Conservation (phyloP, 225 moss, liverwort and hornwort genomes). For the Antitrichia curtipendula region DNA sequence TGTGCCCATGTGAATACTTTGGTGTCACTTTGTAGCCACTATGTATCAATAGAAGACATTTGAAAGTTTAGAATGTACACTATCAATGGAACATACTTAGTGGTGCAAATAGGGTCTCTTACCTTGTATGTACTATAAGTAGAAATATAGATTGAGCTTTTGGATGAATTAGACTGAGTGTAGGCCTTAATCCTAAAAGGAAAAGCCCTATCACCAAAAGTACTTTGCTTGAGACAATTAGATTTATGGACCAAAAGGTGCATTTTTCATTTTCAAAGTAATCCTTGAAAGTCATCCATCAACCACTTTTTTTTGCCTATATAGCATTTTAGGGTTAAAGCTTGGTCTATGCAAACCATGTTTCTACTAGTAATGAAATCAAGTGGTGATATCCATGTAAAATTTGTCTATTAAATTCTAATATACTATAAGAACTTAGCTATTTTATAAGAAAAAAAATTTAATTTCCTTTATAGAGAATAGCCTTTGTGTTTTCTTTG, state of each 20-base stretch:
- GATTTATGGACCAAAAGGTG: neutral
- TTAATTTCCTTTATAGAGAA: neutral
- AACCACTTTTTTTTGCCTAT: neutral
- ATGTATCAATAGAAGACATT: neutral
- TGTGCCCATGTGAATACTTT: rapidly evolving
- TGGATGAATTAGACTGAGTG: neutral
- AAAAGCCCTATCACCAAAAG: neutral
- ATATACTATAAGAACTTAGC: neutral
- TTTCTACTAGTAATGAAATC: neutral
- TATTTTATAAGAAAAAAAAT: neutral
- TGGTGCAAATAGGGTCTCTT: too few species aligned
- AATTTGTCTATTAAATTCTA: neutral
- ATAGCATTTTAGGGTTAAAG: neutral
- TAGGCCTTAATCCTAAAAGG: neutral
- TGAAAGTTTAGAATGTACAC: too few species aligned
- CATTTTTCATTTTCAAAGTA: neutral
- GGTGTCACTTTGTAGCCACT: neutral
- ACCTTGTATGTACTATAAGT: too few species aligned
- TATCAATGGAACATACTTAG: too few species aligned
- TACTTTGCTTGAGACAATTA: neutral
- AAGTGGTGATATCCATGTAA: neutral
- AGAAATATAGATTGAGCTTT: neutral
- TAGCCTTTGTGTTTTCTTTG: neutral
- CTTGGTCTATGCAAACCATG: neutral
- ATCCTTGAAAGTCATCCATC: neutral